Conservation (phyloP, 1,139 yeast genomes). For the Yamadazyma kanchanaburiensis region DNA sequence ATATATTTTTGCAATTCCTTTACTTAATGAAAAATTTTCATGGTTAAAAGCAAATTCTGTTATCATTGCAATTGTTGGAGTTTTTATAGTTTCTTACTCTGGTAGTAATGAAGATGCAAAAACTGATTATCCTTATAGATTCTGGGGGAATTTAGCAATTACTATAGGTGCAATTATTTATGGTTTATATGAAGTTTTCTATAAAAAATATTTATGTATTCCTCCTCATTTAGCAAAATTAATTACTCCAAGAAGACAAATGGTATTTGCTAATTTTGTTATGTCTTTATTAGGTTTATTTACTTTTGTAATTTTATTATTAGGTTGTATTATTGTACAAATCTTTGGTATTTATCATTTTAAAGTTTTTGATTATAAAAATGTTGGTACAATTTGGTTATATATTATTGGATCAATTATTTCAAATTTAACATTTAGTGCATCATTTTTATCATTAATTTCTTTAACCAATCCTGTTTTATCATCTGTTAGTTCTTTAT, state of each 20-base stretch:
- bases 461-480: conserved; percentile 84
- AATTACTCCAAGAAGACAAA: conserved; percentile 47
- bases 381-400: conserved; percentile 37
- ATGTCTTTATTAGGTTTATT: conserved; percentile 57
- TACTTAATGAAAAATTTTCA: conserved; percentile 63
- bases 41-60: conserved; percentile 70
- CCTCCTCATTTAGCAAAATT: conserved; percentile 49
- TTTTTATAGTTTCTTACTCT: conserved; percentile 74
- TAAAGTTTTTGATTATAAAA: conserved; percentile 46
- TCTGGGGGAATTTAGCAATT: conserved; percentile 70
- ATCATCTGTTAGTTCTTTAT: conserved; percentile 75
- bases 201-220: conserved; percentile 73
- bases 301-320: conserved; percentile 51
- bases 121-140: conserved; percentile 53
- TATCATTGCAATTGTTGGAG: conserved; percentile 68
- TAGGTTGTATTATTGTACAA: conserved; percentile 49
- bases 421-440: conserved; percentile 67
- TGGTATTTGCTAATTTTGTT: conserved; percentile 45
- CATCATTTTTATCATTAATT: conserved; percentile 73
- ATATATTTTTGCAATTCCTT: conserved; percentile 76
- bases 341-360: conserved; percentile 57
- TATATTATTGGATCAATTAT: conserved; percentile 50
- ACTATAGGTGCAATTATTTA: conserved; percentile 77
- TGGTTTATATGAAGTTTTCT: conserved; percentile 82
- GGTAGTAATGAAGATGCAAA: conserved; percentile 35